Evolutionary conservation across 495 filamentous ascomycete species (phyloP), one percentile per base, ranked within the genome.

Genomic region (Hypoxylon trugodes): DNA sequence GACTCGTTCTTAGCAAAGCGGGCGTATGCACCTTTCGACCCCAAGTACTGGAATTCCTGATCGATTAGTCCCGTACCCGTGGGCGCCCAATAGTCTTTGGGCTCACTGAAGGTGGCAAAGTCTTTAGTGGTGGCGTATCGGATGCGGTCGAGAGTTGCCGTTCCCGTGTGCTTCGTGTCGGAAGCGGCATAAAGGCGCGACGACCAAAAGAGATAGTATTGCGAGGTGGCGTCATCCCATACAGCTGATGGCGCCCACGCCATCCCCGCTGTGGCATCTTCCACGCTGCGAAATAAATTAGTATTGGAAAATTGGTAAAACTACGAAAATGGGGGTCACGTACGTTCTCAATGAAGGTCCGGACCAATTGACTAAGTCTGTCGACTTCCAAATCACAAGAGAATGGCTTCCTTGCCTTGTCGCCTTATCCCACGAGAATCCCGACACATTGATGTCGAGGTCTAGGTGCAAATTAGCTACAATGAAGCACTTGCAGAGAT

Each of bases 171-270:
- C 0, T 24, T 25, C 0, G 66, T 42, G 49, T 74, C 71, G 2
- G 66, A 71, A 5, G 58, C 12, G 12, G 36, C 49, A 33, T 69
- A 75, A 6, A 57, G 68, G 4, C 66, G 61, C 7, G 66, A 69
- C 0, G 75, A 58, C 75, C 75, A 76, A 41, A 75, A 73, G 13
- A 77, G 54, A 21, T 76, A 70, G 36, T 76, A 77, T 41, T 74
- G 68, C 3, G 61, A 65, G 10, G 58, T 64, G 2, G 41, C 57
- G 10, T 69, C 57, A 16, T 77, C 71, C 74, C 74, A 77, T n/a
- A 77, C 68, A 1, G 74, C 75, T 10, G 68, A 71, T 10, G 75
- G 75, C 1, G 75, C 74, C 74, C 75, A 76, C 1, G 70, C 75
- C 75, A 77, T 77, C 3, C 75, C 75, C 13, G 75, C 75, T n/a